Evolutionary conservation across 1,139 yeast species (phyloP), one percentile per base, ranked within the genome.

Genomic region (Pichia kudriavzevii): DNA sequence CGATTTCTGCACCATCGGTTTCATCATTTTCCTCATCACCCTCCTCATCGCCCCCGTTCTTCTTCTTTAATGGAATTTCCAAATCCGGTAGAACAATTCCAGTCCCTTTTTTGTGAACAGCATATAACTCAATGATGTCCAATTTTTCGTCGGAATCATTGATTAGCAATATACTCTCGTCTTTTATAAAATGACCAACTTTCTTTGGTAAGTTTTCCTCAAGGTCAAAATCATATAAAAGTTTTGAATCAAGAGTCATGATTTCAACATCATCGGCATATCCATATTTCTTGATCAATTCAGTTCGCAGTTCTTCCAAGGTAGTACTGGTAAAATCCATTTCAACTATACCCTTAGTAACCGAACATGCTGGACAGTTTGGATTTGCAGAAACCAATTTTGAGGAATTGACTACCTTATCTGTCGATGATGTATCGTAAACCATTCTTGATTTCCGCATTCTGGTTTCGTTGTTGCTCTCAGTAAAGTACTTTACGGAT

Each of bases 191-290:
- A 2, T 72, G 73, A 0, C 47, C 41, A 16, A 91, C 59, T 1
- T 66, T 56, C 28, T 62, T 65, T 1, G 63, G 64, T 8, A 68
- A 49, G 50, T 88, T 79, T 51, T 88, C 97, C 35, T 85, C 95
- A 56, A 84, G 85, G 51, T 93, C 99, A 34, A 68, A 68, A 58
- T 93, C 98, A 50, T 84, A 85, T 9, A 93, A 59, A 42, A 91
- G 65, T 44, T 69, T 72, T 23, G 78, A 74, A 19, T 49, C 55
- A 20, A 78, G 66, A 26, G 82, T 71, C 17, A 82, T 58, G 1
- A 91, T 63, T 5, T 82, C 66, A 2, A 85, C 63, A 38, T 80
- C 94, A 16, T 77, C 83, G 5, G 70, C 67, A 53, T 75, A 85
- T 0, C 64, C 66, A 48, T 79, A 77, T 33, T 64, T 63, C 2